Base-by-base conservation (phyloP, 2,329 filamentous ascomycete species). In the Hirsutella thompsonii region DNA sequence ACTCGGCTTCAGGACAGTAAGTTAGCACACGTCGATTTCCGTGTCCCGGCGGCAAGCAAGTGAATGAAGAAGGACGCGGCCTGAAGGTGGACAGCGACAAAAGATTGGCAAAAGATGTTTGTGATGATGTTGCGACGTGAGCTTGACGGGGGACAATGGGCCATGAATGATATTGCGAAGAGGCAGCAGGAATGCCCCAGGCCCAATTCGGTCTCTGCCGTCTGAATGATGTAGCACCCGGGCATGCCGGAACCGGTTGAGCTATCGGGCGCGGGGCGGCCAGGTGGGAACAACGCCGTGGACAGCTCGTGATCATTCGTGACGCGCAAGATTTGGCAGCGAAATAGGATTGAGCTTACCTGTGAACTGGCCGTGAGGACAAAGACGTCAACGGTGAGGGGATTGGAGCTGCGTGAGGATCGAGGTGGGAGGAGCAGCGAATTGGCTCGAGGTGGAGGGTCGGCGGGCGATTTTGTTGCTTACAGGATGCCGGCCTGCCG, bases 401-500 rank as follows among this genome's bases (percentile, higher is more conserved):
- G 23, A 26, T 26, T 26, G 39, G 40, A n/a, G n/a, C n/a, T n/a
- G n/a, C n/a, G 37, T 20, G 37, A 42, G 36, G 36, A 44, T 42
- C 41, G 9, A 41, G 43, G 44, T 41, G 46, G 47, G 41, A 47
- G 40, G 45, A 48, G 46, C 36, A 36, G 42, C 41, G 42, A 42
- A 33, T 33, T 38, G 41, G 30, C 32, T 39, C 39, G 34, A 43
- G 46, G 42, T 47, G 50, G 49, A 39, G 51, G 50, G 50, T 41
- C 46, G 44, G 37, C 37, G 41, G 42, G 46, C 43, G 49, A 47
- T 52, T 53, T 52, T 52, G 51, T 52, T 47, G 42, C 49, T 44
- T 33, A 43, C 23, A 6, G 23, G 11, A 26, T 11, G 23, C 6
- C 23, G 6, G 6, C 6, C 6, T 26, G 11, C 23, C 23, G 6